phyloP scores from a whole-genome alignment of 371 early-diverging fungal species.

The Mucor circinelloides region DNA sequence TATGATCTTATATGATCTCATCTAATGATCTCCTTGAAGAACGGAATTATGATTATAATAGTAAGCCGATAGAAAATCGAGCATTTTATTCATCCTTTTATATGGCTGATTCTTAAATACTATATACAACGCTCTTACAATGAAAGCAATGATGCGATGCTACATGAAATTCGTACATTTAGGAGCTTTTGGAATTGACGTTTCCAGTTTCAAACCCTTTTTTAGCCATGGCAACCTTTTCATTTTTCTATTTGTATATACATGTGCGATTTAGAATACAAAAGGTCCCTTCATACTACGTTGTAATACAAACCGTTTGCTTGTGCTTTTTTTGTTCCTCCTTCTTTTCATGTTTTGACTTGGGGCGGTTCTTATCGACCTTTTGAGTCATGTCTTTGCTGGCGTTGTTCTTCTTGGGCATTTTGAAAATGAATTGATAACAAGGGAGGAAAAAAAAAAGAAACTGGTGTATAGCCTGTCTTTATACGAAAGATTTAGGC shows the following conservation, averaged over 20 bases:
- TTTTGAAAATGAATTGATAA: background rate
- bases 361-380: constrained; percentile 36
- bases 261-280: background rate
- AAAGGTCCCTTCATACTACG: background rate
- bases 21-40: background rate
- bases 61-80: background rate
- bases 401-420: constrained; percentile 19
- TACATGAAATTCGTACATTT: background rate
- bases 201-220: constrained; percentile 18
- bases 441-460: background rate
- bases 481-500: background rate
- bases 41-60: no score
- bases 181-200: constrained; percentile 1
- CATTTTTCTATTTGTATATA: constrained; percentile 20
- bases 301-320: constrained; percentile 12
- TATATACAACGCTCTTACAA: background rate
- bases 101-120: background rate
- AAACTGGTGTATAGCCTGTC: background rate
- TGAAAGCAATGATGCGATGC: background rate
- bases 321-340: constrained; percentile 38
- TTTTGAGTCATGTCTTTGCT: constrained; percentile 26
- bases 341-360: constrained; percentile 32
- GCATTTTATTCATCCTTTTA: background rate
- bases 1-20: background rate
- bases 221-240: constrained; percentile 25